These are phyloP conservation scores for Leishmania guyanensis DNA, from an alignment of 208 protist species.

Conservation along the genomic window DNA sequence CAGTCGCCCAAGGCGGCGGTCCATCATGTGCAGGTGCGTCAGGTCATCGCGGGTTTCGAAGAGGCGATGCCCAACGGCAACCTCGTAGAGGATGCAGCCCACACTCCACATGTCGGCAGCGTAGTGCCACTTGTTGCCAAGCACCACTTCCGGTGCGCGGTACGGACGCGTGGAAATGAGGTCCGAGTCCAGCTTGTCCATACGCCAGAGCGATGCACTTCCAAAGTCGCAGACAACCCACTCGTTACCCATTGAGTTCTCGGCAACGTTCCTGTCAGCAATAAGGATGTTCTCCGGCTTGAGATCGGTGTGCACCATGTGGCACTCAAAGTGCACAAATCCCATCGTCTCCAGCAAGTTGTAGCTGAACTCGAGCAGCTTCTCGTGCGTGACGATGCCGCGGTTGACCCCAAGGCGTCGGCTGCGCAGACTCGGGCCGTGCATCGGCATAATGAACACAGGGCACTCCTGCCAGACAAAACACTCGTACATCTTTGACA, in stretches of 20 bases:
- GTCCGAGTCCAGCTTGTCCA: slow-evolving; percentile 71
- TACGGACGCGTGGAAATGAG: slow-evolving; percentile 92
- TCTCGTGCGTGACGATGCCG: slow-evolving; percentile 58
- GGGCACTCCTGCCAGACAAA: slow-evolving; percentile 77
- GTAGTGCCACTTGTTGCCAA: slow-evolving; percentile 88
- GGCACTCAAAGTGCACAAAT: slow-evolving; percentile 81
- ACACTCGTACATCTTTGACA: slow-evolving; percentile 73
- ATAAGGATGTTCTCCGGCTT: slow-evolving; percentile 97
- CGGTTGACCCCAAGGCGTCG: slow-evolving; percentile 65
- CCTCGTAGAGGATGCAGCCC: slow-evolving; percentile 93
- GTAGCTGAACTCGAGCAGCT: slow-evolving; percentile 58
- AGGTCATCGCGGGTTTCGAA: slow-evolving; percentile 91
- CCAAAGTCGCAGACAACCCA: slow-evolving; percentile 92
- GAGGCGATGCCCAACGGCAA: slow-evolving; percentile 88
- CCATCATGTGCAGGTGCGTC: slow-evolving; percentile 85
- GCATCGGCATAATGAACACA: slow-evolving; percentile 83
- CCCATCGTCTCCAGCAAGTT: slow-evolving; percentile 79
- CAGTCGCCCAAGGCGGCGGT: slow-evolving; percentile 61
- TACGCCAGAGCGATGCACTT: slow-evolving; percentile 76
- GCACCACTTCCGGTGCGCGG: slow-evolving; percentile 89
- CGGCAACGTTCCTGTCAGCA: slow-evolving; percentile 51
- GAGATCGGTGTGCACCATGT: slow-evolving; percentile 96
- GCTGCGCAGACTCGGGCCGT: slow-evolving; percentile 72
- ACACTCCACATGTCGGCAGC: slow-evolving; percentile 95
- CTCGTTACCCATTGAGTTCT: slow-evolving; percentile 48